phyloP scores from a whole-genome alignment of 2,329 filamentous ascomycete species.

The Microsporum audouinii region DNA sequence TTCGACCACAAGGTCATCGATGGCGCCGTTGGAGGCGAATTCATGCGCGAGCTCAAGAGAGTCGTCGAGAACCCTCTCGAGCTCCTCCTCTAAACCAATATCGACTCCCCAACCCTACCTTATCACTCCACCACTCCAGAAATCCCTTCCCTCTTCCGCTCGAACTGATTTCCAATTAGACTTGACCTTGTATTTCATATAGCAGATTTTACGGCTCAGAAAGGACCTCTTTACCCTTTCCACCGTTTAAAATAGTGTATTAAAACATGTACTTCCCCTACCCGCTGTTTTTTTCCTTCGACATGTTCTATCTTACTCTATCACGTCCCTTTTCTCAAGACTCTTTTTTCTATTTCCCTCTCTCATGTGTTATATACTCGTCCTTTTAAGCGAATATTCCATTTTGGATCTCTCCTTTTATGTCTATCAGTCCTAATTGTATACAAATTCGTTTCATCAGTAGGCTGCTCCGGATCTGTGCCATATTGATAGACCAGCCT shows the following conservation, averaged over 20 bases:
- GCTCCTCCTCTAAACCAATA: slow-evolving; percentile 61
- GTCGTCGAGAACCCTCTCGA: slow-evolving; percentile 94
- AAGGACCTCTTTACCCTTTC: neutral
- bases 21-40: slow-evolving; percentile 90
- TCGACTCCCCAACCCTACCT: neutral
- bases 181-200: slow-evolving; percentile 8
- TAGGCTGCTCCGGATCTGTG: neutral
- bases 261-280: slow-evolving; percentile 4
- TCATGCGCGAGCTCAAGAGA: slow-evolving; percentile 95
- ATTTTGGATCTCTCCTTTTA: neutral
- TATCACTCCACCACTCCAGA: neutral
- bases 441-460: neutral
- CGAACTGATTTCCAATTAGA: slow-evolving; percentile 7
- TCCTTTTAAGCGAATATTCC: slow-evolving; percentile 3
- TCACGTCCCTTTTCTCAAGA: neutral
- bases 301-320: neutral
- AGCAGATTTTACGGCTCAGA: neutral
- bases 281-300: neutral
- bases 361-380: slow-evolving; percentile 6
- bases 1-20: slow-evolving; percentile 99
- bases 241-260: slow-evolving; percentile 4
- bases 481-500: neutral
- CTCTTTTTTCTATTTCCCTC: neutral
- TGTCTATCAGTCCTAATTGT: neutral
- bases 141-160: neutral